Conservation (phyloP, 441 rosid species). For the Sinapis alba region DNA sequence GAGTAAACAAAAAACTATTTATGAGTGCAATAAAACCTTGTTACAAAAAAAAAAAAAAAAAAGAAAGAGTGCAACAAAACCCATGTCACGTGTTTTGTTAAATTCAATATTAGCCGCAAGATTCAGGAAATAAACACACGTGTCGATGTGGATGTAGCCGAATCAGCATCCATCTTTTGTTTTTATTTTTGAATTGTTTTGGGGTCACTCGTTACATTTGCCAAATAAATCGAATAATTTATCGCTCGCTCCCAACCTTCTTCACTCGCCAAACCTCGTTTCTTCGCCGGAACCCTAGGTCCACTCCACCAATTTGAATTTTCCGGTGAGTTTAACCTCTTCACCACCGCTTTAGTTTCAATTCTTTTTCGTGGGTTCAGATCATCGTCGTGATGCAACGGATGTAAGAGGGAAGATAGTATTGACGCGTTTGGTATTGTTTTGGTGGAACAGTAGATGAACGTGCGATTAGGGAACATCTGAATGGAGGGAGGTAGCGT, state of each 20-base stretch:
- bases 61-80: no score
- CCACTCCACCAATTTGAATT: conserved; percentile 22
- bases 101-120: conserved; percentile 28
- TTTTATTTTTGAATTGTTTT: background rate
- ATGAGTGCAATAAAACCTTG: no score
- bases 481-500: conserved; percentile 99
- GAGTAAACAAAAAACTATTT: no score
- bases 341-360: conserved; percentile 1
- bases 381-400: conserved; percentile 9
- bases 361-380: background rate
- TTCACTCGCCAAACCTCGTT: conserved; percentile 39
- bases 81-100: background rate
- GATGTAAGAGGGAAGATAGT: background rate
- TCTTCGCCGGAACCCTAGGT: conserved; percentile 44
- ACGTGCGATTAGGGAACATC: conserved; percentile 58
- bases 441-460: conserved; percentile 54
- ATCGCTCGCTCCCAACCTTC: conserved; percentile 22
- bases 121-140: conserved; percentile 15
- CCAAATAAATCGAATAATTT: conserved; percentile 32
- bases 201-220: conserved; percentile 27
- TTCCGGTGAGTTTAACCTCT: conserved; percentile 36
- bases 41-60: no score
- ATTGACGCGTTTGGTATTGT: conserved; percentile 23
- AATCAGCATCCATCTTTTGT: background rate
- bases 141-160: background rate